Evolutionary conservation across 352 stramenopile species (phyloP).

Genomic region (Albugo candida): DNA sequence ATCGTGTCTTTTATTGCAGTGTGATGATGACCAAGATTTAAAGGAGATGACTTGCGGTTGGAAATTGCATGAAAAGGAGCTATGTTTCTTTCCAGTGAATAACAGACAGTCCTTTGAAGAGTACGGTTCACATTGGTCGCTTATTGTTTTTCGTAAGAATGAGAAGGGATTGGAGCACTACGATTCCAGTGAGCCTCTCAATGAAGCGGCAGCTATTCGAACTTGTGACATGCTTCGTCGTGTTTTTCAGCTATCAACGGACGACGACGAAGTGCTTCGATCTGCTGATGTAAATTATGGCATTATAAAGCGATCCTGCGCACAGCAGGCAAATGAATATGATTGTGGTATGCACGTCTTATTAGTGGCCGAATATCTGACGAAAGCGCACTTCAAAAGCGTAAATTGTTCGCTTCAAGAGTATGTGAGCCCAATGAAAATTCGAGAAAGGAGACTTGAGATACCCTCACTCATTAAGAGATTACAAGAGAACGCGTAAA

Average conservation of each 20-base stretch:
- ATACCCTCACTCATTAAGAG: constrained; percentile 19
- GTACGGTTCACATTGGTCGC: constrained; percentile 53
- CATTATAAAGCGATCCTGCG: constrained; percentile 21
- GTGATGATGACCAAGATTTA: constrained; percentile 64
- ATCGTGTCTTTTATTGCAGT: constrained; percentile 65
- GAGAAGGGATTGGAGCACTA: constrained; percentile 29
- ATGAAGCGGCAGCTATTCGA: constrained; percentile 18
- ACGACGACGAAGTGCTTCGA: too few species aligned
- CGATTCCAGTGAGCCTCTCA: constrained; percentile 50
- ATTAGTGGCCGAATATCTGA: constrained; percentile 31
- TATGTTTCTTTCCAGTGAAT: constrained; percentile 51
- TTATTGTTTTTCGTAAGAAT: constrained; percentile 24
- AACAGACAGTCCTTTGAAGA: constrained; percentile 36
- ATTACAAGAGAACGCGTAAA: neutral
- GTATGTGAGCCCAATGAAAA: constrained; percentile 26
- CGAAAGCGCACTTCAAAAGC: constrained; percentile 8
- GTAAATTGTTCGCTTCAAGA: constrained; percentile 9
- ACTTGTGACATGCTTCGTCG: too few species aligned
- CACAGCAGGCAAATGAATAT: constrained; percentile 61
- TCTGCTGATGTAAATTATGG: too few species aligned
- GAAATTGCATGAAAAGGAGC: constrained; percentile 12
- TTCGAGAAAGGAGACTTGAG: constrained; percentile 21
- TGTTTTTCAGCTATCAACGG: too few species aligned
- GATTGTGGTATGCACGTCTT: constrained; percentile 73
- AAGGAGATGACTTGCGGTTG: constrained; percentile 30